Base-by-base conservation (phyloP, 2,329 filamentous ascomycete genomes). In the Colletotrichum cordylinicola region DNA sequence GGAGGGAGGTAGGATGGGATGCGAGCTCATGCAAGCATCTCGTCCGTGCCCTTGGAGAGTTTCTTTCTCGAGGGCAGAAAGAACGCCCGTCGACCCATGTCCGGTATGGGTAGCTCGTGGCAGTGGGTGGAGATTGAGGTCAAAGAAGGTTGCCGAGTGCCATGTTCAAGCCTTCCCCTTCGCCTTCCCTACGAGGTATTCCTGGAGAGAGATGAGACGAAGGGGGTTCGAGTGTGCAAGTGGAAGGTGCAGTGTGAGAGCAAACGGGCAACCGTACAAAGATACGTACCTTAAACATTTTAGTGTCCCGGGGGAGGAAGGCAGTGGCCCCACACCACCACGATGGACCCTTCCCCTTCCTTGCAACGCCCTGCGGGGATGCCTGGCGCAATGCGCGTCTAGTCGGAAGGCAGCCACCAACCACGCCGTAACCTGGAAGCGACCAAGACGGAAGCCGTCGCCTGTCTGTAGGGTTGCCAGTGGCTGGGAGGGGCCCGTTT, bases 371-470 rank as follows among this genome's bases (percentile, higher is more conserved):
- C 52, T 76, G 74, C 67, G 67, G 71, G 33, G 67, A 64, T 76
- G 74, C 74, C 74, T 76, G 74, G 74, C 67, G 72, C 72, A 48
- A 67, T 76, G 74, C 72, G 74, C 74, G 74, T 67, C 58, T 76
- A 76, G 48, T 76, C 66, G 71, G 29, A 75, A 71, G 74, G 66
- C 61, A 70, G 33, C 60, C 31, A 65, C 29, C 24, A 58, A 69
- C 31, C 58, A 61, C 65, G 27, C 60, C 39, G 58, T 21, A 24
- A 58, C 65, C 58, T 39, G 48, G 15, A 39, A 39, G 43, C 27
- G 64, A 60, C 71, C 15, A 70, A 27, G 27, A 56, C n/a, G 43
- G 43, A n/a, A 52, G 43, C 43, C 43, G n/a, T 52, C 43, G 43
- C 43, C 43, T 21, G 43, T 0, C 43, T 13, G 66, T 62, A 67